phyloP scores from a whole-genome alignment of 2,329 filamentous ascomycete genomes.

The Alternaria ethzedia region DNA sequence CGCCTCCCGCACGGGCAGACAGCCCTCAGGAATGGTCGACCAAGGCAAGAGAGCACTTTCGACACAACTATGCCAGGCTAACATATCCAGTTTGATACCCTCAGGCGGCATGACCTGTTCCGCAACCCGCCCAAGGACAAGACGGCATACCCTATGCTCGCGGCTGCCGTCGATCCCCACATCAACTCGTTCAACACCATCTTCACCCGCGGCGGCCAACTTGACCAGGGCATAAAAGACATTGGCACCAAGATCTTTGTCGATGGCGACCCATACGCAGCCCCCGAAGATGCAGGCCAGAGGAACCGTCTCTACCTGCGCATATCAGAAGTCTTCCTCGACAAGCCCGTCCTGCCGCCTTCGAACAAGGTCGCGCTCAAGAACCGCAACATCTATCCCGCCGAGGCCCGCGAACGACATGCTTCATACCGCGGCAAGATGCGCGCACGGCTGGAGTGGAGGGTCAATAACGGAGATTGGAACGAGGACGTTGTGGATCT shows the following conservation, averaged over 20 bases:
- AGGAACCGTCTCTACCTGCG: constrained; percentile 80
- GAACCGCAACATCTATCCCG: constrained; percentile 85
- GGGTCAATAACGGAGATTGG: constrained; percentile 85
- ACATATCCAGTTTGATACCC: constrained; percentile 69
- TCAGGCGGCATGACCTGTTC: constrained; percentile 88
- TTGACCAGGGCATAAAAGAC: constrained; percentile 80
- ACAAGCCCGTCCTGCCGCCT: constrained; percentile 79
- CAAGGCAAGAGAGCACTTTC: constrained; percentile 50
- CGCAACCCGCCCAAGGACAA: constrained; percentile 84
- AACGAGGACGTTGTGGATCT: constrained; percentile 83
- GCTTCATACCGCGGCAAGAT: constrained; percentile 88
- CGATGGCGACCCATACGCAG: constrained; percentile 70
- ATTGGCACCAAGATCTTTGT: constrained; percentile 89
- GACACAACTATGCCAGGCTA: background rate
- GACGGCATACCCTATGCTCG: constrained; percentile 85
- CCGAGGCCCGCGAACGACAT: constrained; percentile 94
- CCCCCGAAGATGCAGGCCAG: constrained; percentile 62
- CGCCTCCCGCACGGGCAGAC: constrained; percentile 52
- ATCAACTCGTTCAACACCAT: constrained; percentile 95
- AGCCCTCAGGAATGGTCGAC: constrained; percentile 70
- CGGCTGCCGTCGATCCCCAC: constrained; percentile 86
- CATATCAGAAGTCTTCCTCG: constrained; percentile 80
- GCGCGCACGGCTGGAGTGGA: constrained; percentile 81
- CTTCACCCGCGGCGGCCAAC: constrained; percentile 73
- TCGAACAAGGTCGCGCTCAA: constrained; percentile 81